phyloP scores from a whole-genome alignment of 1,139 yeast genomes.

The Sugiyamaella sp. region DNA sequence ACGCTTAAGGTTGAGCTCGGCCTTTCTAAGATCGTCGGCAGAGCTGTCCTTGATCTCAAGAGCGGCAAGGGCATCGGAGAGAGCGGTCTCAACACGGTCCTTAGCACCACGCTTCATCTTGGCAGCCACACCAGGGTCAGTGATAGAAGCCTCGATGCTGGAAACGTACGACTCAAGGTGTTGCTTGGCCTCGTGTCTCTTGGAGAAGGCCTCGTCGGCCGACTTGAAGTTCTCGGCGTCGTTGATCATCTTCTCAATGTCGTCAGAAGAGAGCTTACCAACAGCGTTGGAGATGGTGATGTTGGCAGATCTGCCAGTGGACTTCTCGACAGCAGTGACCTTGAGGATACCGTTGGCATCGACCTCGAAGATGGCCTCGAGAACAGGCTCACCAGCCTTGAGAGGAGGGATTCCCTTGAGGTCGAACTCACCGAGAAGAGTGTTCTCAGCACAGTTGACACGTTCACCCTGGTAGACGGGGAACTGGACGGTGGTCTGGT shows the following conservation, averaged over 20 bases:
- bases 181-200: conserved; percentile 99
- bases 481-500: conserved; percentile 99
- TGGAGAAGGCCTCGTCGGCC: conserved; percentile 99
- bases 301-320: conserved; percentile 99
- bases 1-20: conserved; percentile 98
- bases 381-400: conserved; percentile 99
- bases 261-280: conserved; percentile 97
- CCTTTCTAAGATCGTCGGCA: conserved; percentile 98
- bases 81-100: conserved; percentile 98
- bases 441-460: conserved; percentile 99
- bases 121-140: conserved; percentile 98
- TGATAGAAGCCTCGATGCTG: conserved; percentile 93
- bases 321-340: conserved; percentile 99
- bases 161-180: conserved; percentile 99
- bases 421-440: conserved; percentile 99
- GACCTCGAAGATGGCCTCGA: conserved; percentile 99
- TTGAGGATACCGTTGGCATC: conserved; percentile 99
- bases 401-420: conserved; percentile 98
- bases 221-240: conserved; percentile 99
- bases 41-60: conserved; percentile 95
- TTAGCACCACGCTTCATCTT: conserved; percentile 97
- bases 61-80: conserved; percentile 98
- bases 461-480: conserved; percentile 99
- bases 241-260: conserved; percentile 97
- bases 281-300: conserved; percentile 99